A percentile compares a stretch with the other conserved stretches of the same genome.
These are phyloP conservation scores for Bruguiera parviflora DNA, from an alignment of 345 rosid species.

Conservation along the genomic window DNA sequence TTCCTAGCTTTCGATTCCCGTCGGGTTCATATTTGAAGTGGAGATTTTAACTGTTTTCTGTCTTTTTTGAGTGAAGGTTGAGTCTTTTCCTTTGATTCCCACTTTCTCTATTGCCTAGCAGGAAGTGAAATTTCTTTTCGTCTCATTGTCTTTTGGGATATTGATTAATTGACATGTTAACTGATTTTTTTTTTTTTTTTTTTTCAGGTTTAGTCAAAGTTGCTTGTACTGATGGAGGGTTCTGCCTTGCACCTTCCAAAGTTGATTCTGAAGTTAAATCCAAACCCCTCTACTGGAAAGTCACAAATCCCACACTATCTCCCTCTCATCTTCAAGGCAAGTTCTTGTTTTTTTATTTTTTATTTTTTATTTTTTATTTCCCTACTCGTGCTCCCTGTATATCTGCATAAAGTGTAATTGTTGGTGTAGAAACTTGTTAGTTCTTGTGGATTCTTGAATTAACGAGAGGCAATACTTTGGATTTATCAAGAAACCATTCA, in stretches of 20 bases:
- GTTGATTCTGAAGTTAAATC: slow-evolving; percentile 34
- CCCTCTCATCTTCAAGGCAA: slow-evolving; percentile 84
- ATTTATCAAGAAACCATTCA: no score
- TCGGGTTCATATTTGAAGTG: no score
- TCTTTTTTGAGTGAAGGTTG: no score
- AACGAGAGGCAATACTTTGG: no score
- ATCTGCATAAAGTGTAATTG: not conserved
- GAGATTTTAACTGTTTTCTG: no score
- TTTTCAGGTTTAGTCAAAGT: slow-evolving; percentile 39
- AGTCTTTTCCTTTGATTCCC: no score
- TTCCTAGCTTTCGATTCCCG: no score
- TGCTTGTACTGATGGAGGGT: slow-evolving; percentile 50
- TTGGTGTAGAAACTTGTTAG: no score
- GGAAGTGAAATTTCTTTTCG: not conserved
- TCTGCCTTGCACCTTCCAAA: slow-evolving; percentile 62
- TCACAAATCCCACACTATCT: slow-evolving; percentile 75
- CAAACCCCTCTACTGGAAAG: slow-evolving; percentile 74
- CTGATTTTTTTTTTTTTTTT: not conserved
- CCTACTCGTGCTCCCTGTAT: not conserved
- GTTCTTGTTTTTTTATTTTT: not conserved
- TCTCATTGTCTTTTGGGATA: not conserved
- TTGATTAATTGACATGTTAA: no score
- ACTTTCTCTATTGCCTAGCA: no score
- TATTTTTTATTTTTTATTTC: not conserved
- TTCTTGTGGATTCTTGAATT: no score